Base-by-base conservation (phyloP, 2,329 filamentous ascomycete species). In the Clonostachys solani region DNA sequence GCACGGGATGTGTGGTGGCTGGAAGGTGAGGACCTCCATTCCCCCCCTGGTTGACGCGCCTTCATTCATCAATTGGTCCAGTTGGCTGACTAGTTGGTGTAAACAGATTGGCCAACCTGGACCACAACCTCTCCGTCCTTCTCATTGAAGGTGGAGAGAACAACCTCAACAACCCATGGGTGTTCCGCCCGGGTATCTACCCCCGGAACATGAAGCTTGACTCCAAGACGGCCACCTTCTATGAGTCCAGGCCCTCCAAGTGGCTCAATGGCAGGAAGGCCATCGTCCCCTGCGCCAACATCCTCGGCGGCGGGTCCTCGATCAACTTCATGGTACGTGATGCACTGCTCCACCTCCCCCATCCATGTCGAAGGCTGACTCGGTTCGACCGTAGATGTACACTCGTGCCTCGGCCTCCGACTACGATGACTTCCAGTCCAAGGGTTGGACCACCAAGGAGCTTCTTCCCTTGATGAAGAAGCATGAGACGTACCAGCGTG, bases 171-270 rank as follows among this genome's bases (percentile, higher is more conserved):
- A 89, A 90, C 61, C 86, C 85, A 65, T 89, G 80, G 82, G 85
- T 90, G 12, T 89, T 78, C 68, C 81, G 86, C 6, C 86, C 86
- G 4, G 86, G 84, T 47, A 86, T 90, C 62, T 90, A 86, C 66
- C 87, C 86, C n/a, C 72, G 75, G 42, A 90, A 90, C 69, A 89
- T 88, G 85, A 74, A 89, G 66, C 63, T 89, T 50, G 86, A 89
- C 74, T 89, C 85, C 56, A 90, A 89, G 74, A 89, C 86, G 33
- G 87, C 88, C 34, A 86, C 86, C 0, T 92, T 92, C 66, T 92
- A 92, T 61, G 82, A 91, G 64, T 90, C 86, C 43, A 77, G 83
- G 38, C 85, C 86, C 15, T 89, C 85, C 0, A 80, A 87, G 64
- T 86, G 80, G 73, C 80, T 92, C 23, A 79, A 77, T 54, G 86